Evolutionary conservation across 805 yeast genomes (phyloP).

Genomic region (Teunomyces cretensis): DNA sequence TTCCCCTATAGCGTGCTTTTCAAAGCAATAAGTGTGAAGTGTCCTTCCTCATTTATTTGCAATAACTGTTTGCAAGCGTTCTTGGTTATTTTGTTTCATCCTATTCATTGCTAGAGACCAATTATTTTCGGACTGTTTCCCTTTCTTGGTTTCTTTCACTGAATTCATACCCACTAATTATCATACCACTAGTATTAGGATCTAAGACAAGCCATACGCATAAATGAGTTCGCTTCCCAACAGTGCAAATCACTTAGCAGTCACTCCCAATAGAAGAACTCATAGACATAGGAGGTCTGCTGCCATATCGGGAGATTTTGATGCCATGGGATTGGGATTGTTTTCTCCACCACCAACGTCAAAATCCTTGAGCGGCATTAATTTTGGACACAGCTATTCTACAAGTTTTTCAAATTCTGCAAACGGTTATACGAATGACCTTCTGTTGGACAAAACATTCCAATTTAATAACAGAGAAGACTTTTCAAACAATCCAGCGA

Average conservation of each 20-base stretch:
- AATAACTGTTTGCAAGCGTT: not conserved
- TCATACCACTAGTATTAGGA: not conserved
- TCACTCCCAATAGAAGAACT: conserved; percentile 33
- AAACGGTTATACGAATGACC: conserved; percentile 12
- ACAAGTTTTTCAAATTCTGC: not conserved
- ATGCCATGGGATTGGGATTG: conserved; percentile 41
- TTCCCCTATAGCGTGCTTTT: not conserved
- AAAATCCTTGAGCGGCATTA: conserved; percentile 9
- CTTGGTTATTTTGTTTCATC: not conserved
- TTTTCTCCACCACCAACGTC: conserved; percentile 27
- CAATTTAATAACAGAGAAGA: conserved; percentile 38
- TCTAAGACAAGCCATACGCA: not conserved
- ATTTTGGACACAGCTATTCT: conserved; percentile 1
- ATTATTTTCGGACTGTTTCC: no score
- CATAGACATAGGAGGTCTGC: conserved; percentile 86
- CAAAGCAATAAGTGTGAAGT: not conserved
- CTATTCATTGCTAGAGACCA: not conserved
- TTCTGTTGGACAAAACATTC: conserved; percentile 22
- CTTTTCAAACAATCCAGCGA: conserved; percentile 22
- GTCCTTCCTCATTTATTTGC: not conserved
- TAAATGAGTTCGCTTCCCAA: conserved; percentile 4
- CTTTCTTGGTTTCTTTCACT: no score
- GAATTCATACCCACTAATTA: not conserved
- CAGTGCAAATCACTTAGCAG: not conserved
- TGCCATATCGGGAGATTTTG: conserved; percentile 87